phyloP scores from a whole-genome alignment of 345 rosid genomes.

The Lepidium aucheri region DNA sequence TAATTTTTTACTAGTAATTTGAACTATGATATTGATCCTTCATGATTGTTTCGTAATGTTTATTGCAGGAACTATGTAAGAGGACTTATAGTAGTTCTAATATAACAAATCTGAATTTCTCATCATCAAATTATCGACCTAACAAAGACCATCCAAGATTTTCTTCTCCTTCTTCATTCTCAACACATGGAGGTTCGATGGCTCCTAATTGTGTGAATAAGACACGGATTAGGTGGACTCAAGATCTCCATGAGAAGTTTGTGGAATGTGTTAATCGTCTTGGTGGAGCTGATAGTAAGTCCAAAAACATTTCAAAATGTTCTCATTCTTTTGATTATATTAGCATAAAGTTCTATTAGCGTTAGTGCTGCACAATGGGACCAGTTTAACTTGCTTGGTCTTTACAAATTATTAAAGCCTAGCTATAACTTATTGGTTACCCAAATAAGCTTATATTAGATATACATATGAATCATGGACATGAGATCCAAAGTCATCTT shows the following conservation, averaged over 20 bases:
- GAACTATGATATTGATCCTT: neutral
- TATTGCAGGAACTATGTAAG: slow-evolving; percentile 26
- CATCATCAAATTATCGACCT: slow-evolving; percentile 14
- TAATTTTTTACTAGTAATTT: too few relatives aligned
- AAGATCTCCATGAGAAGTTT: slow-evolving; percentile 82
- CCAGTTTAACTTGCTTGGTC: neutral
- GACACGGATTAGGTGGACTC: slow-evolving; percentile 81
- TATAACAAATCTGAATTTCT: slow-evolving; percentile 25
- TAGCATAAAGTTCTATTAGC: slow-evolving; percentile 2
- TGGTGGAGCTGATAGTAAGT: slow-evolving; percentile 73
- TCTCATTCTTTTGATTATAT: neutral
- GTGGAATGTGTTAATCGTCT: slow-evolving; percentile 69
- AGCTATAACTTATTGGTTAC: neutral
- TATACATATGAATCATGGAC: slow-evolving; percentile 9
- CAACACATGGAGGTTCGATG: slow-evolving; percentile 8
- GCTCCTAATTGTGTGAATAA: slow-evolving; percentile 30
- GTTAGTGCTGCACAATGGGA: neutral
- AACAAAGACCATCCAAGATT: slow-evolving; percentile 13
- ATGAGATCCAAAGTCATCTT: neutral
- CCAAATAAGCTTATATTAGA: neutral
- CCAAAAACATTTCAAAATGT: neutral
- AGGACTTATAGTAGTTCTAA: slow-evolving; percentile 19
- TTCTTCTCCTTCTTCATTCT: slow-evolving; percentile 5
- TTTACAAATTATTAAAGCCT: neutral
- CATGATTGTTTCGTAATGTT: neutral